Base-by-base conservation (phyloP, 2,329 filamentous ascomycete species). In the Ophiostoma himal-ulmi region DNA sequence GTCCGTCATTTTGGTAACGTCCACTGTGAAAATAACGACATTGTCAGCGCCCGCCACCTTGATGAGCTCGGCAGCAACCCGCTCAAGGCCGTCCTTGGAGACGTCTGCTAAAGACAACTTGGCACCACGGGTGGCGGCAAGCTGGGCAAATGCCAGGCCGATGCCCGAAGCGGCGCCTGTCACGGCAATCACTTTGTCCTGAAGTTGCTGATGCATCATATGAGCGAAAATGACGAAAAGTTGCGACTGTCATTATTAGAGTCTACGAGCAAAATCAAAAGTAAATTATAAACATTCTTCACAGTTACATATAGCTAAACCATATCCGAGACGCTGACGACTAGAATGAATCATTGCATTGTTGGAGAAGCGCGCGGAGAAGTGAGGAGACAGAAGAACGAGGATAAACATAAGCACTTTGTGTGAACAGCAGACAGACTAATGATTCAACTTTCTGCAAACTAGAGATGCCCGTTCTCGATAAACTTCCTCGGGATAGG, bases 101-200 rank as follows among this genome's bases (percentile, higher is more conserved):
- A 57, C 11, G 52, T 57, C 52, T 14, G 52, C 52, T 11, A 57
- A 13, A 26, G 82, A 81, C 34, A 85, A 73, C 17, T 72, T 76
- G 3, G 82, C 82, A 54, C 82, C 83, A 66, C 78, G 77, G 1
- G 76, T 73, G 70, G 80, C 78, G 5, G 83, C 78, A 36, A 81
- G 77, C 52, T 79, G 77, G 8, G 82, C 80, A 26, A 81, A 81
- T 14, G 80, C 80, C 14, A 82, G 77, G 37, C 83, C 83, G 67
- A 84, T 84, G 26, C 83, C 83, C 5, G 77, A 78, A 0, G 79
- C 80, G 7, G 80, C 79, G 37, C 83, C 83, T 10, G 82, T 84
- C 60, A 85, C 75, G 71, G 80, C 80, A 72, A 83, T 79, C 65
- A 83, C 79, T 77, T 81, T 84, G 74, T 60, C 70, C 7, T 67